Conservation (phyloP, 2,329 filamentous ascomycete genomes). For the Calonectria henricotiae region DNA sequence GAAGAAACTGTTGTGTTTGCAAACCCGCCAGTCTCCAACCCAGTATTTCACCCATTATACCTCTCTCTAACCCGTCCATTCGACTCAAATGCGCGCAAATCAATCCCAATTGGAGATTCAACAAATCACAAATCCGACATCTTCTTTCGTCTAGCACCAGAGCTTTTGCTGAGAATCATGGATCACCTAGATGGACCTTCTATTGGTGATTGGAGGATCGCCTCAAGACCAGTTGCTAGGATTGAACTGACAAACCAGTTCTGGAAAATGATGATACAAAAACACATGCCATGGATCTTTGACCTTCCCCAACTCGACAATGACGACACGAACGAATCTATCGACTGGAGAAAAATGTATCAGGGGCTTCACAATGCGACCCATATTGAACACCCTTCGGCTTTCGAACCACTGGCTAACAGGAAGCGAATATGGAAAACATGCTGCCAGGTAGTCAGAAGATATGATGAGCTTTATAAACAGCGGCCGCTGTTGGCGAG, state of each 20-base stretch:
- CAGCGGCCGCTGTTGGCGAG: background rate
- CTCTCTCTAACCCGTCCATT: background rate
- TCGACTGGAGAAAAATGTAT: slow-evolving; percentile 9
- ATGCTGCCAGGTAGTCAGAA: background rate
- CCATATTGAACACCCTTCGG: background rate
- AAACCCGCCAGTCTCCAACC: background rate
- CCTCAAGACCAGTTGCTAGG: slow-evolving; percentile 2
- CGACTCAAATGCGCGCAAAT: background rate
- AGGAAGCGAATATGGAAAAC: slow-evolving; percentile 1
- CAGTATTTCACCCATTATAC: background rate
- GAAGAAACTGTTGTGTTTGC: background rate
- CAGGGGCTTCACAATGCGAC: background rate
- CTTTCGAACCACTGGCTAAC: slow-evolving; percentile 2
- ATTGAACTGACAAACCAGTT: slow-evolving; percentile 1
- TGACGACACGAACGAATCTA: background rate
- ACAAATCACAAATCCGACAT: background rate
- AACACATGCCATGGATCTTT: slow-evolving; percentile 14
- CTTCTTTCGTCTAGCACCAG: slow-evolving; percentile 2
- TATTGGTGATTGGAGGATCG: background rate
- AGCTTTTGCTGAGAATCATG: slow-evolving; percentile 10
- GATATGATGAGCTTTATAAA: background rate
- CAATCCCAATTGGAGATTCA: background rate
- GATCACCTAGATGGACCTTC: slow-evolving; percentile 1
- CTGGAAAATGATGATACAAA: background rate
- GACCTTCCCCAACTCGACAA: background rate